A percentile compares a stretch with the other conserved stretches of the same genome.
These are phyloP conservation scores for Tylopilus sp. DNA, from an alignment of 768 basidiomycete genomes.

Conservation along the genomic window DNA sequence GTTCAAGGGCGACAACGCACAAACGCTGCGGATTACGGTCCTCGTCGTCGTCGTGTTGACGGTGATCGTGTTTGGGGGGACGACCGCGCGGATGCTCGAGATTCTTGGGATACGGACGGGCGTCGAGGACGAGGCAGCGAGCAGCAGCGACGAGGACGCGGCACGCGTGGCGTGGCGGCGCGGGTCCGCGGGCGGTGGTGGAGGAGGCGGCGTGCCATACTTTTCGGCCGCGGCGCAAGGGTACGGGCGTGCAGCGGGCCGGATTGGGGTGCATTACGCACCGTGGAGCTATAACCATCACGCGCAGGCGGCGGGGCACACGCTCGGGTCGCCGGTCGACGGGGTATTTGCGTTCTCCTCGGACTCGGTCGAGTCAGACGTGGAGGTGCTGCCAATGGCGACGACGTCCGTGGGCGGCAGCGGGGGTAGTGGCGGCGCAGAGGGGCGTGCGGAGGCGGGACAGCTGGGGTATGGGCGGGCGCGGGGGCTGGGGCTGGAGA, in stretches of 20 bases:
- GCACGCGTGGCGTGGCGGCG: constrained; percentile 30
- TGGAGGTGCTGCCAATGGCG: constrained; percentile 77
- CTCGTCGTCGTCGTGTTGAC: constrained; percentile 95
- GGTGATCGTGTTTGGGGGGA: constrained; percentile 92
- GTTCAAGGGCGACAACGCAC: constrained; percentile 90
- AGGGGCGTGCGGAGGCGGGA: too few species aligned
- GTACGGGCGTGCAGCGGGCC: constrained; percentile 28
- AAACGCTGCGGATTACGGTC: constrained; percentile 89
- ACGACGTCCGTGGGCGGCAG: constrained; percentile 38
- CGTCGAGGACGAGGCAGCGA: constrained; percentile 87
- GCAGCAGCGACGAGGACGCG: constrained; percentile 49
- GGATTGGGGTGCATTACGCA: constrained; percentile 57
- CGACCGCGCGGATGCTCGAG: constrained; percentile 96
- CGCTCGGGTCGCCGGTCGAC: constrained; percentile 15
- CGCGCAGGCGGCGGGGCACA: constrained; percentile 15
- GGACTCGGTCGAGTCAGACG: constrained; percentile 74
- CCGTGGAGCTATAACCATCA: constrained; percentile 63
- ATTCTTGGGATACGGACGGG: constrained; percentile 94
- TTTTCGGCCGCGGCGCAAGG: constrained; percentile 24
- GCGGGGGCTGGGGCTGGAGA: too few species aligned
- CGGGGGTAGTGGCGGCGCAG: too few species aligned
- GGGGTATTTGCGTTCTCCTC: constrained; percentile 54
- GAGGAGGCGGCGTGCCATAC: constrained; percentile 27
- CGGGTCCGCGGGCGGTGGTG: background rate
- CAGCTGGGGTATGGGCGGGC: too few species aligned